phyloP scores from a whole-genome alignment of 805 yeast species.

The Suhomyces tanzawaensis region DNA sequence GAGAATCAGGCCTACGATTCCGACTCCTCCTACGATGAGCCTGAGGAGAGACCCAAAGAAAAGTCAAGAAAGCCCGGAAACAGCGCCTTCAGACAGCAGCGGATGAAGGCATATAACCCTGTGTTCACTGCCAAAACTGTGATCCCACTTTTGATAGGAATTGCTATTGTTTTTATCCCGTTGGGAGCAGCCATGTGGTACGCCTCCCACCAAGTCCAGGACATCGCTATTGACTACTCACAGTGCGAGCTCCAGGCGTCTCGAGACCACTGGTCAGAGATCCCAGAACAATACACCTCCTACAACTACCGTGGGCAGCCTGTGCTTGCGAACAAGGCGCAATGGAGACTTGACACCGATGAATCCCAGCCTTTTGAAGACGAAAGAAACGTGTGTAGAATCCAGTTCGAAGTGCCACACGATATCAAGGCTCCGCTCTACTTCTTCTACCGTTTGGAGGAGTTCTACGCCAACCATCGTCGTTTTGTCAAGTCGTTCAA shows the following conservation, averaged over 20 bases:
- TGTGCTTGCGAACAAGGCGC: conserved; percentile 18
- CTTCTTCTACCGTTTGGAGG: conserved; percentile 40
- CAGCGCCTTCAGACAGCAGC: conserved; percentile 55
- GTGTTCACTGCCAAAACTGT: conserved; percentile 44
- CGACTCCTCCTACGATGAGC: conserved; percentile 41
- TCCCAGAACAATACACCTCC: conserved; percentile 38
- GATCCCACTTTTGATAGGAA: conserved; percentile 36
- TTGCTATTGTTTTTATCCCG: conserved; percentile 42
- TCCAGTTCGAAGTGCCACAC: conserved; percentile 38
- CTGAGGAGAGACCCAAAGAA: conserved; percentile 29
- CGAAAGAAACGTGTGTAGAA: conserved; percentile 45
- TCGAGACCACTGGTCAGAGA: conserved; percentile 29
- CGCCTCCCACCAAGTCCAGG: conserved; percentile 39
- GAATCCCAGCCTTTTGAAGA: conserved; percentile 47
- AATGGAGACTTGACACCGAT: conserved; percentile 39
- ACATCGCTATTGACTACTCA: conserved; percentile 39
- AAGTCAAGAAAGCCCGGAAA: conserved; percentile 65
- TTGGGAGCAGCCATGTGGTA: conserved; percentile 49
- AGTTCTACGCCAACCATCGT: conserved; percentile 44
- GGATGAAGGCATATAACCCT: conserved; percentile 49
- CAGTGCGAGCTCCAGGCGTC: conserved; percentile 40
- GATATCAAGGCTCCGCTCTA: conserved; percentile 39
- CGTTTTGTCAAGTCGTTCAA: conserved; percentile 42
- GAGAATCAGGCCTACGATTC: conserved; percentile 27
- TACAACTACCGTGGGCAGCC: conserved; percentile 31